Evolutionary conservation across 805 yeast species (phyloP), one percentile per base, ranked within the genome.

Genomic region (Yamadazyma laniorum): DNA sequence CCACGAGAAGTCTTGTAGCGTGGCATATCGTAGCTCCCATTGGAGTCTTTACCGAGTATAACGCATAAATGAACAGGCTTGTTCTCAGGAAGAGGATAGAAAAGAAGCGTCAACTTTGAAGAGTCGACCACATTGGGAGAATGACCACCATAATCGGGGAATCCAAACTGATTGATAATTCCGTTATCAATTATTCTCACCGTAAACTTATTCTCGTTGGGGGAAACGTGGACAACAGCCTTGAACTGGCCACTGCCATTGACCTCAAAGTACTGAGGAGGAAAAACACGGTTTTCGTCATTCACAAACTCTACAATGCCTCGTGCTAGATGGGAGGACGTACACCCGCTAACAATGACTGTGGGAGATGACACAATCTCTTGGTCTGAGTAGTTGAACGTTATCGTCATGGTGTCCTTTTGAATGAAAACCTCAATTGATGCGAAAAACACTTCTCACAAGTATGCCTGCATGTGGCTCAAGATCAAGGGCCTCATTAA

Each of bases 11-110:
- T 45, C 36, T 68, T 72, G 47, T 74, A 69, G 2, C 55, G 42
- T 1, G 95, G 89, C 47, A 86, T 75, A 51, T 90, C 97, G 54
- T 77, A 90, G 2, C 58, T 45, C 15, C 78, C 75, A 3, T 79
- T 76, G 2, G 95, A 85, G 53, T 90, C 98, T 37, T 66, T 72
- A 2, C 86, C 97, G 2, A 88, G 61, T 11, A 91, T 56, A 6
- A 89, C 55, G 53, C 93, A 88, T 34, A 90, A 59, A 58, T 90
- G 93, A n/a, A 90, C 63, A 0, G 93, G 93, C 32, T 85, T 85
- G 50, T 84, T 79, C 38, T 78, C 74, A 3, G 67, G 50, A 18
- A 84, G 52, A 0, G 88, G 89, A 1, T 67, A 56, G 54, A 44
- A 62, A 19, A 27, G 38, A 7, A 68, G 49, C 3, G 44, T 40